Percentiles rank a stretch among this genome's conserved stretches.
Evolutionary conservation across 768 basidiomycete species (phyloP).

Genomic region (Boletellus sp.): DNA sequence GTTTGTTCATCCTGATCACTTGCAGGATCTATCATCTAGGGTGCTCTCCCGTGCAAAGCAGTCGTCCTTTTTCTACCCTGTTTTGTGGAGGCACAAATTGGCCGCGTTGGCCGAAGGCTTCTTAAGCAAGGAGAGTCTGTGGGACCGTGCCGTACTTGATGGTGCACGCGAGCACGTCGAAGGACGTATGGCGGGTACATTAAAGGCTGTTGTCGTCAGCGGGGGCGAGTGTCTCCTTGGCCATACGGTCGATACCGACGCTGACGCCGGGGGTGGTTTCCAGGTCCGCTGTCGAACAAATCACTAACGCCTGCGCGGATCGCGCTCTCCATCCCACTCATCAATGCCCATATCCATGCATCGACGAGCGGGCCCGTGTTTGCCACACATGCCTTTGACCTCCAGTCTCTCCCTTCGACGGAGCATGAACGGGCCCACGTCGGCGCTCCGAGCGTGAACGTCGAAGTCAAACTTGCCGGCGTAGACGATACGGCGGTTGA

Average conservation of each 20-base stretch:
- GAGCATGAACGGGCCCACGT: conserved; percentile 41
- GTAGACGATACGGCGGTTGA: conserved; percentile 67
- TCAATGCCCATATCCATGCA: conserved; percentile 59
- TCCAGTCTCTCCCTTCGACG: conserved; percentile 63
- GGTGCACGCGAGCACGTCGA: conserved; percentile 57
- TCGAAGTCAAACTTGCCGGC: conserved; percentile 75
- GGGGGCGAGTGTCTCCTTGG: conserved; percentile 49
- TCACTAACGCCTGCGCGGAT: conserved; percentile 62
- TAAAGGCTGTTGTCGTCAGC: conserved; percentile 69
- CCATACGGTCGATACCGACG: background rate
- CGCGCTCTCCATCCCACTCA: conserved; percentile 72
- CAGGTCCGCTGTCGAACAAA: conserved; percentile 50
- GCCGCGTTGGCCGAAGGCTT: conserved; percentile 68
- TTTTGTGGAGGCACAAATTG: conserved; percentile 79
- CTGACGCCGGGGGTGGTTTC: background rate
- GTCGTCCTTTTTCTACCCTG: conserved; percentile 49
- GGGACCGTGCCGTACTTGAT: conserved; percentile 79
- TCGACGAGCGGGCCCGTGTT: conserved; percentile 73
- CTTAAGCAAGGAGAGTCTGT: conserved; percentile 72
- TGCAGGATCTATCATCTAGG: conserved; percentile 48
- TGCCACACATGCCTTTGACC: conserved; percentile 79
- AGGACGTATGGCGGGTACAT: conserved; percentile 55
- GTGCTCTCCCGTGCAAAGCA: conserved; percentile 55
- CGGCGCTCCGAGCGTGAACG: conserved; percentile 81
- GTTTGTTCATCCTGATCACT: conserved; percentile 66